Conservation (phyloP, 2,329 filamentous ascomycete species). For the Capronia coronata region DNA sequence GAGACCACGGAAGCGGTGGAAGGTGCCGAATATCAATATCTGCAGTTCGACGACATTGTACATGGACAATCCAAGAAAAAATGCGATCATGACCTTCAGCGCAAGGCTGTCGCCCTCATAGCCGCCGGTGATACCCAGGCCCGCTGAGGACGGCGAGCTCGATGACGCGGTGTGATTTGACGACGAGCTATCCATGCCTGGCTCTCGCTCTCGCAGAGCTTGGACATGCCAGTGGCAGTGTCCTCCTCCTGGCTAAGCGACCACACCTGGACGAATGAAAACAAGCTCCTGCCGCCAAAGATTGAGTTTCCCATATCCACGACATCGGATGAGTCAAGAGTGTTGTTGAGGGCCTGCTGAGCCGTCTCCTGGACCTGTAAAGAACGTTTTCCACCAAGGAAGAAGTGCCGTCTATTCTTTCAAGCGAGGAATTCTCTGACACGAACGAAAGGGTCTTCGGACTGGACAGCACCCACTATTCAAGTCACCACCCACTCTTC, state of each 20-base stretch:
- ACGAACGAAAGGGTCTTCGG: too few relatives aligned
- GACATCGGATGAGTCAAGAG: too few relatives aligned
- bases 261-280: too few relatives aligned
- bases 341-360: too few relatives aligned
- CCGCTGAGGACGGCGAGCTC: constrained; percentile 14
- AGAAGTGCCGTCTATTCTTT: too few relatives aligned
- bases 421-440: too few relatives aligned
- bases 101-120: constrained; percentile 32
- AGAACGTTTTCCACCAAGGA: too few relatives aligned
- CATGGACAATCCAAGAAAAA: constrained; percentile 44
- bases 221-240: too few relatives aligned
- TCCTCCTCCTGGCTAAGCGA: too few relatives aligned
- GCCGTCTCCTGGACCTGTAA: too few relatives aligned
- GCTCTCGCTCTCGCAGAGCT: background rate
- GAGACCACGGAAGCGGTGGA: constrained; percentile 41
- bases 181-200: background rate
- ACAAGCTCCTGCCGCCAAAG: background rate
- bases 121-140: constrained; percentile 18
- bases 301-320: background rate
- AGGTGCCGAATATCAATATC: constrained; percentile 45
- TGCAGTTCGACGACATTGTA: constrained; percentile 48
- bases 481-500: too few relatives aligned
- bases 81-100: constrained; percentile 40
- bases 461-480: too few relatives aligned
- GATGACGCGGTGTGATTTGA: constrained; percentile 13